Evolutionary conservation across 2,329 filamentous ascomycete species (phyloP), one percentile per base, ranked within the genome.

Genomic region (Colletotrichum sp.): DNA sequence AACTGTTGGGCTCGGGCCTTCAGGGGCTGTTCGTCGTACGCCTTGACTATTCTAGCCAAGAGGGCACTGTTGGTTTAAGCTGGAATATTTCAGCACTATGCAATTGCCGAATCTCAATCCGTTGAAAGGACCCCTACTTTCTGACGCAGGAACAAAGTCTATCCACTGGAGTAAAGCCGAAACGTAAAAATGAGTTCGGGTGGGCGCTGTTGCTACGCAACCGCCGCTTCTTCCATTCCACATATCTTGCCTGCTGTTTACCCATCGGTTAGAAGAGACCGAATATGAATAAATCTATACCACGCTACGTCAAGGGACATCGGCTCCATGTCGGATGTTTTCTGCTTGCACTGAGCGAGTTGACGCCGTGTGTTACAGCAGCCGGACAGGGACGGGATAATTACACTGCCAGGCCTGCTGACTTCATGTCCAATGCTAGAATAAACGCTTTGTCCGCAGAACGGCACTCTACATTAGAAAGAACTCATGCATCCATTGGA

Each of bases 131-230:
- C 44, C 44, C 39, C 44, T 49, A n/a, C 6, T n/a, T 49, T 49
- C 44, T n/a, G 9, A 49, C 10, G 44, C 44, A 49, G 44, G 44
- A 49, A 49, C 18, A 49, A 49, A 2, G n/a, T 49, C 18, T 49
- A 3, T 49, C n/a, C 18, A 3, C 6, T 49, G 3, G 1, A 49
- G 1, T 49, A 49, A 49, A 6, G 18, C 44, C 18, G 44, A 49
- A 1, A 21, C 18, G 0, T n/a, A 0, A 6, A 1, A 49, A 21
- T 49, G 4, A 49, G 44, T n/a, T 49, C 2, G 44, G 0, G 1
- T 13, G n/a, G 44, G 18, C 7, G 44, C 7, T 49, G 18, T n/a
- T 21, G 9, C 39, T 12, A 49, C 3, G 44, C 44, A 49, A 49
- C 44, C 0, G 44, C 18, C 9, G 44, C 44, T 7, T 49, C 1